Evolutionary conservation across 139 green algal species (phyloP).

Genomic region (Chlamydomonas incerta): DNA sequence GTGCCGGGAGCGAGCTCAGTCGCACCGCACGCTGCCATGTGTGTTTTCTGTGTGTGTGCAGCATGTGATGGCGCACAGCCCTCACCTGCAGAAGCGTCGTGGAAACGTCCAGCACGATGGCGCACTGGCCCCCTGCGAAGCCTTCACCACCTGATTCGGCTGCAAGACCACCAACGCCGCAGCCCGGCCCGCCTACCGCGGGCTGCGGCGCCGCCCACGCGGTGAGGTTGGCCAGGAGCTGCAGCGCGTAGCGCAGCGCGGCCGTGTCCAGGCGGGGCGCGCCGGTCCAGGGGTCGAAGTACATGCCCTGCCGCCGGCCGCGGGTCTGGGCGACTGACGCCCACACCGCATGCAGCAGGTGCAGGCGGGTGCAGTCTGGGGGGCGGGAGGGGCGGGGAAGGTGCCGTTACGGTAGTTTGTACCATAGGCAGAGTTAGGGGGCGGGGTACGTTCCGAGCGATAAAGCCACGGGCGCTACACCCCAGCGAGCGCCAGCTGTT

Average conservation of each 20-base stretch:
- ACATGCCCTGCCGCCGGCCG: background rate
- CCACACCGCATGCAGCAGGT: slow-evolving; percentile 5
- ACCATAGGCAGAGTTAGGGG: too few species aligned
- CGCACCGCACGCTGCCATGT: too few species aligned
- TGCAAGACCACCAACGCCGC: too few species aligned
- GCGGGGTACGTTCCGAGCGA: too few species aligned
- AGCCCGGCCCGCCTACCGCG: too few species aligned
- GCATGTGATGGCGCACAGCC: too few species aligned
- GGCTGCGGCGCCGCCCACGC: background rate
- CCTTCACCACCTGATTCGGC: background rate
- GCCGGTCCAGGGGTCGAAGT: background rate
- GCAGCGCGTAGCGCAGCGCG: background rate
- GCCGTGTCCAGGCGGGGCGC: background rate
- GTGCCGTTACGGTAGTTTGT: too few species aligned
- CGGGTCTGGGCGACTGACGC: background rate
- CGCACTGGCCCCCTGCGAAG: background rate
- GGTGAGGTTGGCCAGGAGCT: background rate
- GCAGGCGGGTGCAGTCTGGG: background rate
- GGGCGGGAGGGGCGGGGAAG: background rate
- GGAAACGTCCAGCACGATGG: background rate
- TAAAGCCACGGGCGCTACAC: too few species aligned
- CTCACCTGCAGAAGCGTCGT: background rate
- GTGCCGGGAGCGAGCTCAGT: too few species aligned
- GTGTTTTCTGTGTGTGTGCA: too few species aligned
- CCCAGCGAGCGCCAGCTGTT: too few species aligned